A percentile compares a stretch with the other conserved stretches of the same genome.
phyloP scores from a whole-genome alignment of 2,329 filamentous ascomycete genomes.

The Fusarium protoensiforme region DNA sequence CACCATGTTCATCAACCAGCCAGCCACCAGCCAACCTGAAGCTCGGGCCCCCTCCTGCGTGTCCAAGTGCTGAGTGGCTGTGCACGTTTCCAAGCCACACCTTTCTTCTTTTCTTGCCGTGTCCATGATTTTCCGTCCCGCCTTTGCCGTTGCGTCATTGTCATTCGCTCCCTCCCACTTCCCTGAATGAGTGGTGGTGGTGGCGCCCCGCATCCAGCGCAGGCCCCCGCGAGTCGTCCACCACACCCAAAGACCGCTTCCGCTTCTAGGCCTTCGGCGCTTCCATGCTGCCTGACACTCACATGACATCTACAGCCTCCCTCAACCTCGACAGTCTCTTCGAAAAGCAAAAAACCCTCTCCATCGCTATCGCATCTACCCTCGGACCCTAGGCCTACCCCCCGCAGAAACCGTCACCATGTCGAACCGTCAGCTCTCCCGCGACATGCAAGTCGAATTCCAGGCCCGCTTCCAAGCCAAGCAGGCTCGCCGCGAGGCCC shows the following conservation, averaged over 20 bases:
- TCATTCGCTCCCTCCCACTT: slow-evolving; percentile 10
- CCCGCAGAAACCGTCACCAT: slow-evolving; percentile 50
- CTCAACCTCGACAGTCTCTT: neutral
- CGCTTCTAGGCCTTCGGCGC: slow-evolving; percentile 34
- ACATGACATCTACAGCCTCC: slow-evolving; percentile 34
- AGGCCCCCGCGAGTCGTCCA: neutral
- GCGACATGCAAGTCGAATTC: slow-evolving; percentile 73
- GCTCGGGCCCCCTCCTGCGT: neutral
- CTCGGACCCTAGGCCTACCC: neutral
- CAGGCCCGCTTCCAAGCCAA: slow-evolving; percentile 73
- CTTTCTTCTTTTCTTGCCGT: neutral
- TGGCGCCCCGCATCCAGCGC: slow-evolving; percentile 31
- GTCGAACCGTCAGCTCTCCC: slow-evolving; percentile 68
- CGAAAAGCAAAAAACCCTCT: neutral
- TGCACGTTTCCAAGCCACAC: slow-evolving; percentile 7
- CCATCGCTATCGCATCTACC: neutral
- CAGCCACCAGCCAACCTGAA: neutral
- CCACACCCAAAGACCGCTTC: neutral
- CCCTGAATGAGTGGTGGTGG: slow-evolving; percentile 1
- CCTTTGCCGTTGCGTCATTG: slow-evolving; percentile 36
- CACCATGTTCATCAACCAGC: neutral
- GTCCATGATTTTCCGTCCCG: slow-evolving; percentile 30
- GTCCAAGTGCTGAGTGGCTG: slow-evolving; percentile 14
- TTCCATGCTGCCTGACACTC: slow-evolving; percentile 34
- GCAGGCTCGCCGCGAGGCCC: slow-evolving; percentile 69